Base-by-base conservation (phyloP, 1,284 basidiomycete species). In the Cryptococcus depauperatus region DNA sequence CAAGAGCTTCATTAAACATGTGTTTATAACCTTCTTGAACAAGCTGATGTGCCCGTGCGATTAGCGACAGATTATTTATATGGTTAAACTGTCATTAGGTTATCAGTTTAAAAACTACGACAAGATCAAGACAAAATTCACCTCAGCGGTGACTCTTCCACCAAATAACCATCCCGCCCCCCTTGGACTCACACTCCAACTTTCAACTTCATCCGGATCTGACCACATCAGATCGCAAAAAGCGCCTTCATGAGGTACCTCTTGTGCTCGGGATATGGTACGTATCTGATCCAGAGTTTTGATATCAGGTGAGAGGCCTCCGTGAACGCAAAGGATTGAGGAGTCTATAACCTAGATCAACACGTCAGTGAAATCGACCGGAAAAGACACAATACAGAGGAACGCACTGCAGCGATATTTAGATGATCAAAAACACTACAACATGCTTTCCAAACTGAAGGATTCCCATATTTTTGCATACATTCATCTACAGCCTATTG, bases 161-260 rank as follows among this genome's bases (percentile, higher is more conserved):
- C 91, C 91, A 54, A 96, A 96, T n/a, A 96, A 71, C 90, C 90
- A 97, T 1, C 91, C 92, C 9, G 91, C 92, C 5, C 92, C 91
- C 44, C 91, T 77, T 5, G 92, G 91, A 59, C 85, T 90, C 30
- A 96, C 87, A 3, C 87, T 88, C 92, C 91, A 97, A 30, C 85
- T 87, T 34, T 91, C 87, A 33, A 95, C 83, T 29, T 96, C 90
- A 63, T 96, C 92, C 1, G 92, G 91, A 68, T 96, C 91, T 21
- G 87, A 91, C 91, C 91, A 96, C 88, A 95, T 93, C 14, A 96
- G 77, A 68, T 95, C 90, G 58, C 92, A 96, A 67, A 96, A 96
- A 2, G 91, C 87, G n/a, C 91, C 91, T 65, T 95, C 91, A 63
- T 96, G 91, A 1, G 92, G 91, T 37, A 95, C 90, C 70, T 97